Percentiles rank a stretch among this genome's conserved stretches.
Evolutionary conservation across 306 rosid species (phyloP).

Genomic region (Lablab purpureus): DNA sequence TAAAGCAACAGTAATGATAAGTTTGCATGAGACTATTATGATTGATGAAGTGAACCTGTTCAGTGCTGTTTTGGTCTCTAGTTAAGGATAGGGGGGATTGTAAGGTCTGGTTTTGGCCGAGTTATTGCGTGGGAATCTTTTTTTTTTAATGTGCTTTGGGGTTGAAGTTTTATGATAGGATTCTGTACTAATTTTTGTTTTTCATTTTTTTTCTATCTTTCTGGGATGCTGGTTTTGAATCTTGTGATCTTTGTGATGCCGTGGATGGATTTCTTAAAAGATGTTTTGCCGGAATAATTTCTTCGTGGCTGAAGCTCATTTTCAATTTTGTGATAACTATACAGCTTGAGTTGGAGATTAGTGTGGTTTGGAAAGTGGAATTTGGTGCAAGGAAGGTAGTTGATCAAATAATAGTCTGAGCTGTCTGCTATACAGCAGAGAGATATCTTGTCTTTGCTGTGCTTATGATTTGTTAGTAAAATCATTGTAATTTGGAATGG

Average conservation of each 20-base stretch:
- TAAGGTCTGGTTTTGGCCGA: neutral
- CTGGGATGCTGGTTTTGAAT: conserved; percentile 59
- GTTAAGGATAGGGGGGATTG: neutral
- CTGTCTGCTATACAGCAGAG: conserved; percentile 39
- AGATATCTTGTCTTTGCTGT: conserved; percentile 27
- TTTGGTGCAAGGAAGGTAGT: conserved; percentile 46
- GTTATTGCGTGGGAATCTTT: neutral
- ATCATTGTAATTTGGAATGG: conserved; percentile 38
- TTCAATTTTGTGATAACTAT: conserved; percentile 48
- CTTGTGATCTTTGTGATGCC: conserved; percentile 56
- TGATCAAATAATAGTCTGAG: conserved; percentile 40
- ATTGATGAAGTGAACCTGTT: neutral
- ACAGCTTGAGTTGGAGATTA: conserved; percentile 46
- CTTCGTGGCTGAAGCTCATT: conserved; percentile 52
- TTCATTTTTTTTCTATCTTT: conserved; percentile 49
- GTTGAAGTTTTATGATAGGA: conserved; percentile 12
- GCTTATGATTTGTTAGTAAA: conserved; percentile 45
- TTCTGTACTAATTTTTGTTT: conserved; percentile 16
- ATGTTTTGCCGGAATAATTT: conserved; percentile 59
- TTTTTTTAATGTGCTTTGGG: neutral
- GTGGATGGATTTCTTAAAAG: conserved; percentile 53
- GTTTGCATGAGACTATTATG: neutral
- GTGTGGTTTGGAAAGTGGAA: conserved; percentile 54
- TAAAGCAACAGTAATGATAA: neutral
- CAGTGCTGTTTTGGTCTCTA: neutral